These are phyloP conservation scores for Coleophoma eucalyptorum DNA, from an alignment of 2,329 filamentous ascomycete genomes.

Conservation along the genomic window DNA sequence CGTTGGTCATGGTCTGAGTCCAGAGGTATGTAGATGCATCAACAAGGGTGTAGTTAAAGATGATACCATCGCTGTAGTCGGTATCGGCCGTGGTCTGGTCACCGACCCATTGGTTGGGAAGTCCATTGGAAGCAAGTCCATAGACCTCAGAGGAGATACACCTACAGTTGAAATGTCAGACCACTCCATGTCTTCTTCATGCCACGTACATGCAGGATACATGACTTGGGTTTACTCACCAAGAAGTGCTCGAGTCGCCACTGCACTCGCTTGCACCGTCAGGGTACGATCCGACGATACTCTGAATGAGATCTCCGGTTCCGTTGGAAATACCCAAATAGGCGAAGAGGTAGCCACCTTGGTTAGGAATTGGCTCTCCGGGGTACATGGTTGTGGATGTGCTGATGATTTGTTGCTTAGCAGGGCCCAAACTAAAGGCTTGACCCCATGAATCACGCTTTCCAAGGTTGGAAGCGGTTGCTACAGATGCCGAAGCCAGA, in stretches of 20 bases:
- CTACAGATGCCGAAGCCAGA: too few species aligned
- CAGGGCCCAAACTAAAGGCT: conserved; percentile 16
- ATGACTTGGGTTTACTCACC: too few species aligned
- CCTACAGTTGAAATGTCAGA: not conserved
- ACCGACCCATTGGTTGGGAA: conserved; percentile 18
- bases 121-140: conserved; percentile 10
- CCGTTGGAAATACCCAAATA: conserved; percentile 23
- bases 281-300: conserved; percentile 15
- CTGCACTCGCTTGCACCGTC: conserved; percentile 18
- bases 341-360: conserved; percentile 19
- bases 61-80: conserved; percentile 18
- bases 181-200: too few species aligned
- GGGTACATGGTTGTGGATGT: conserved; percentile 22
- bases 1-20: conserved; percentile 14
- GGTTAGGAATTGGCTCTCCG: conserved; percentile 18
- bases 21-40: conserved; percentile 17
- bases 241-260: conserved; percentile 1
- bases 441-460: conserved; percentile 20
- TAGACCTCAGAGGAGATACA: conserved; percentile 24
- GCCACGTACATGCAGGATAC: too few species aligned
- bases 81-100: conserved; percentile 14
- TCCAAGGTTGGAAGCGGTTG: not conserved
- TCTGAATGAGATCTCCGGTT: conserved; percentile 20
- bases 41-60: conserved; percentile 22
- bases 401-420: conserved; percentile 16